Percentiles rank a stretch among this genome's conserved stretches.
Conservation (phyloP, 2,329 filamentous ascomycete genomes). For the Penicillium sp. region DNA sequence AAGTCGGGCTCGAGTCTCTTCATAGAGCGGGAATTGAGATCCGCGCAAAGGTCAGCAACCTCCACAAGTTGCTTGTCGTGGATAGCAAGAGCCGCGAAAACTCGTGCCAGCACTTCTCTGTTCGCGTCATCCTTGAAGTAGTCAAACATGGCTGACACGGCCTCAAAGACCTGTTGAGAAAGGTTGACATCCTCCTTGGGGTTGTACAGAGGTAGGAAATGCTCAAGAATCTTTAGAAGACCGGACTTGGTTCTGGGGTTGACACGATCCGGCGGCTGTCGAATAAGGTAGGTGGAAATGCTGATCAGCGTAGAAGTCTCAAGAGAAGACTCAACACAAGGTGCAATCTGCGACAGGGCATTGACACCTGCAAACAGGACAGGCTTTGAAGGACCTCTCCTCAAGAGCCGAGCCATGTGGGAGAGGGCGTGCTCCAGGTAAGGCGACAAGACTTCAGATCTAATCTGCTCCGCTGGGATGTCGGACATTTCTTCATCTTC, state of each 20-base stretch:
- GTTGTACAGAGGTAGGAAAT: constrained; percentile 69
- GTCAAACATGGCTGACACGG: constrained; percentile 77
- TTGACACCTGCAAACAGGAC: constrained; percentile 77
- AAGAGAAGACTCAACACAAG: constrained; percentile 61
- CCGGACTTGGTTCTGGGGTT: constrained; percentile 79
- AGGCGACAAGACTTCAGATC: constrained; percentile 43
- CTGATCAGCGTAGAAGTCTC: constrained; percentile 74
- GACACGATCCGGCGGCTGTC: constrained; percentile 80
- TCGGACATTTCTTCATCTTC: constrained; percentile 48
- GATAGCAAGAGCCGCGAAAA: constrained; percentile 68
- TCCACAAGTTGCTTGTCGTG: constrained; percentile 60
- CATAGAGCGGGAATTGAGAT: constrained; percentile 75
- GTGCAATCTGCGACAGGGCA: constrained; percentile 72
- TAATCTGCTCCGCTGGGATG: constrained; percentile 40
- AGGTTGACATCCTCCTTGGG: constrained; percentile 57
- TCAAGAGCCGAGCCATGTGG: constrained; percentile 52
- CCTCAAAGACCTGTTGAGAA: constrained; percentile 66
- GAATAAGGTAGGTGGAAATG: constrained; percentile 76
- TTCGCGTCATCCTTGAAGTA: constrained; percentile 84
- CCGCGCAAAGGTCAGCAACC: constrained; percentile 68
- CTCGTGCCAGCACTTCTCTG: constrained; percentile 69
- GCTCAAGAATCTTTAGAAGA: constrained; percentile 74
- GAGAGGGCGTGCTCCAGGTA: constrained; percentile 66
- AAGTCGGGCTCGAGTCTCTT: constrained; percentile 82
- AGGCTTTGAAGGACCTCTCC: constrained; percentile 64